Evolutionary conservation across 139 green algal species (phyloP).

Genomic region (Chara braunii): DNA sequence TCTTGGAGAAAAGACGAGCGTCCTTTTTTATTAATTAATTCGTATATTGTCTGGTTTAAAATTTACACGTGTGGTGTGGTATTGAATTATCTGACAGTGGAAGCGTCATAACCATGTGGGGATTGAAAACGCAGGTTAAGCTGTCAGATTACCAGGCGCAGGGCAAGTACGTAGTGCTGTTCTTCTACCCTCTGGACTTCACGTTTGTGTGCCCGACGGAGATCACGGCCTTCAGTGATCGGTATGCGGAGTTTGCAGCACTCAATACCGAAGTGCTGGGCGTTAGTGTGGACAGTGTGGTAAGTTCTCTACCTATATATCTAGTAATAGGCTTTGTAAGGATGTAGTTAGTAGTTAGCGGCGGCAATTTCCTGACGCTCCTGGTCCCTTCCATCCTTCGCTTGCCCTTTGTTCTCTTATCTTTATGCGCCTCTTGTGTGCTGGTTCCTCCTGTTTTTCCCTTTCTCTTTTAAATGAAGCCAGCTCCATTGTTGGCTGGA

Average conservation of each 20-base stretch:
- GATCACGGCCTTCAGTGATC: slow-evolving; percentile 96
- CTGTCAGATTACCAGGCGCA: slow-evolving; percentile 80
- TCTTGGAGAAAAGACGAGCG: too few species aligned
- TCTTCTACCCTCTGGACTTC: slow-evolving; percentile 98
- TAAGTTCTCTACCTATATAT: too few species aligned
- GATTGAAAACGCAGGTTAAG: slow-evolving; percentile 60
- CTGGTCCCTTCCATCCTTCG: background rate
- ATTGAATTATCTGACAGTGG: too few species aligned
- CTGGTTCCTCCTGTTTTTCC: too few species aligned
- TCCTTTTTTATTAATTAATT: too few species aligned
- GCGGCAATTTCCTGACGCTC: background rate
- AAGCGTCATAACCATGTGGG: too few species aligned
- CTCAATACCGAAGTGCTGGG: slow-evolving; percentile 73
- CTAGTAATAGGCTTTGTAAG: slow-evolving; percentile 4
- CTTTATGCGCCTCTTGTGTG: background rate
- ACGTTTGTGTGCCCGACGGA: slow-evolving; percentile 92
- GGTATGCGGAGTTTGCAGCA: slow-evolving; percentile 77
- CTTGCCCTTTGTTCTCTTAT: background rate
- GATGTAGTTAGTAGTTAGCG: background rate
- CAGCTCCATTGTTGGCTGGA: too few species aligned
- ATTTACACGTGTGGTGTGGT: too few species aligned
- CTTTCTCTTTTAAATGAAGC: too few species aligned
- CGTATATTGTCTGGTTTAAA: too few species aligned
- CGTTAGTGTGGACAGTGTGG: slow-evolving; percentile 45
- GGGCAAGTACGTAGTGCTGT: slow-evolving; percentile 95